Percentiles rank a stretch among this genome's conserved stretches.
These are phyloP conservation scores for Auricularia sp. DNA, from an alignment of 768 basidiomycete species.

Conservation along the genomic window DNA sequence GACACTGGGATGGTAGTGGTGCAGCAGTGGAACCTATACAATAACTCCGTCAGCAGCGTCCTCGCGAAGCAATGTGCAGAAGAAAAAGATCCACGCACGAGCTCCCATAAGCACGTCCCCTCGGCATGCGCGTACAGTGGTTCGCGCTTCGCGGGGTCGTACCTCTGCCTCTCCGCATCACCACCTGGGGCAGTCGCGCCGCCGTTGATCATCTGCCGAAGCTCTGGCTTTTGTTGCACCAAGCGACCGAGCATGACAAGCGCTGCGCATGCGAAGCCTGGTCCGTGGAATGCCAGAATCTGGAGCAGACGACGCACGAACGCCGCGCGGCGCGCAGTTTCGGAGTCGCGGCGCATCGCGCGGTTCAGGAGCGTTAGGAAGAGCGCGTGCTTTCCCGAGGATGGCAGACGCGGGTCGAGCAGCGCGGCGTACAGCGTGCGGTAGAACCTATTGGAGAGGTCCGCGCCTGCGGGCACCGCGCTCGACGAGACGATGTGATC, in stretches of 20 bases:
- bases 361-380: conserved; percentile 93
- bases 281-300: conserved; percentile 63
- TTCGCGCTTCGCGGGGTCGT: conserved; percentile 86
- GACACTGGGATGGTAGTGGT: conserved; percentile 87
- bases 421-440: conserved; percentile 85
- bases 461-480: conserved; percentile 35
- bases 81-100: conserved; percentile 41
- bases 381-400: conserved; percentile 84
- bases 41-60: background rate
- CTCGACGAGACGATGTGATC: conserved; percentile 63
- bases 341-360: conserved; percentile 61
- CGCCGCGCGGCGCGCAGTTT: conserved; percentile 57
- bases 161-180: conserved; percentile 21
- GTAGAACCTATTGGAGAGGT: conserved; percentile 44
- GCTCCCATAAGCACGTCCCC: conserved; percentile 76
- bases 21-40: conserved; percentile 58
- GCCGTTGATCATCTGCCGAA: background rate
- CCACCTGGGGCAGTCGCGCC: conserved; percentile 13
- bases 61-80: background rate
- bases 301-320: conserved; percentile 79
- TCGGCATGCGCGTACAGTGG: conserved; percentile 79
- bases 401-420: conserved; percentile 66
- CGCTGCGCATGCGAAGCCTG: conserved; percentile 84
- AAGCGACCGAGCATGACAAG: conserved; percentile 54
- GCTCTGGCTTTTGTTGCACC: background rate